A percentile compares a stretch with the other conserved stretches of the same genome.
Evolutionary conservation across 2,329 filamentous ascomycete species (phyloP).

Genomic region (Aspergillus sp.): DNA sequence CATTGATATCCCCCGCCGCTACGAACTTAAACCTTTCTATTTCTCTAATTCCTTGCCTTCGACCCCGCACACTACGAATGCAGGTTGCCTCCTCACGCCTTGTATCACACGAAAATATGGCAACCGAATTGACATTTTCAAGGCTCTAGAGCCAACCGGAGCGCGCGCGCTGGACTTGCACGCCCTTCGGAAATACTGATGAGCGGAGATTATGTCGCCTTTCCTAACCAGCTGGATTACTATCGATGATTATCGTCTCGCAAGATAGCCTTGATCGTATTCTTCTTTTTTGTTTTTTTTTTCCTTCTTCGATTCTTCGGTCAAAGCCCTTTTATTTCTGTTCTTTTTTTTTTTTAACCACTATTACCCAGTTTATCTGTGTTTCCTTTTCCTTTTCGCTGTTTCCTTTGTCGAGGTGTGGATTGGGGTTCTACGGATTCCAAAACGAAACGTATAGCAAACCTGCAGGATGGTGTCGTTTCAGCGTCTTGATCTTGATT

Average conservation of each 20-base stretch:
- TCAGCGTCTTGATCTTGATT: conserved; percentile 8
- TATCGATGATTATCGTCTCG: conserved; percentile 14
- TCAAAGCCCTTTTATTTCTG: conserved; percentile 14
- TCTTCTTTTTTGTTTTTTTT: neutral
- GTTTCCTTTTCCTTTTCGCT: conserved; percentile 24
- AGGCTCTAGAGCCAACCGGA: conserved; percentile 15
- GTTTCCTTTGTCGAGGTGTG: conserved; percentile 26
- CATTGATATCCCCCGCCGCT: conserved; percentile 21
- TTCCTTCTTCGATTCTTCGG: conserved; percentile 16
- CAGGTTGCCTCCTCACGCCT: conserved; percentile 6
- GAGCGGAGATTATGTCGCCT: conserved; percentile 10
- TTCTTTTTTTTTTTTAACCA: conserved; percentile 17
- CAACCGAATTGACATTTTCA: conserved; percentile 10
- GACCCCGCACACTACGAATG: conserved; percentile 15
- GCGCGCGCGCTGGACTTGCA: conserved; percentile 23
- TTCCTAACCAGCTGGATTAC: conserved; percentile 7
- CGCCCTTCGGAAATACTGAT: conserved; percentile 17
- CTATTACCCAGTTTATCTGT: conserved; percentile 10
- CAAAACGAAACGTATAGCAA: conserved; percentile 12
- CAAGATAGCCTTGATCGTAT: conserved; percentile 12
- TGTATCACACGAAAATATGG: conserved; percentile 3
- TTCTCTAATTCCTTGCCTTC: conserved; percentile 21
- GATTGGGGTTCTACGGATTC: conserved; percentile 10
- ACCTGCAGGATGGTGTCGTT: conserved; percentile 7
- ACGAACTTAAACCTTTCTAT: conserved; percentile 21